Conservation (phyloP, 176 grass and related monocot genomes). For the Hordeum vulgare region MorexV3_pseudomolecules_assembly NC_058523.1:37697171-37697670, state of each 20-base stretch:
- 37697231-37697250: not conserved
- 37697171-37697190: not conserved
- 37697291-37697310: slow-evolving; percentile 14
- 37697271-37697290: not conserved
- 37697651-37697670: slow-evolving; percentile 18
- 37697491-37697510: not conserved
- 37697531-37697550: slow-evolving; percentile 19
- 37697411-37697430: not conserved
- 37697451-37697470: slow-evolving; percentile 15
- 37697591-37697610: slow-evolving; percentile 6
- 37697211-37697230: not conserved
- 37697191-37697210: not conserved
- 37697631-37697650: slow-evolving; percentile 21
- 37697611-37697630: not conserved
- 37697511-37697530: slow-evolving; percentile 2
- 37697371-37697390: slow-evolving; percentile 36
- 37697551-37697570: slow-evolving; percentile 4
- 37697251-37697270: not conserved
- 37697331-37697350: slow-evolving; percentile 14
- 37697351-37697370: slow-evolving; percentile 9
- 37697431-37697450: slow-evolving; percentile 1
- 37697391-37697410: slow-evolving; percentile 4
- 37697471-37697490: slow-evolving; percentile 16
- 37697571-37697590: not conserved
- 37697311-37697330: not conserved